phyloP scores from a whole-genome alignment of 2,329 filamentous ascomycete species.

The Juglanconis oblonga region DNA sequence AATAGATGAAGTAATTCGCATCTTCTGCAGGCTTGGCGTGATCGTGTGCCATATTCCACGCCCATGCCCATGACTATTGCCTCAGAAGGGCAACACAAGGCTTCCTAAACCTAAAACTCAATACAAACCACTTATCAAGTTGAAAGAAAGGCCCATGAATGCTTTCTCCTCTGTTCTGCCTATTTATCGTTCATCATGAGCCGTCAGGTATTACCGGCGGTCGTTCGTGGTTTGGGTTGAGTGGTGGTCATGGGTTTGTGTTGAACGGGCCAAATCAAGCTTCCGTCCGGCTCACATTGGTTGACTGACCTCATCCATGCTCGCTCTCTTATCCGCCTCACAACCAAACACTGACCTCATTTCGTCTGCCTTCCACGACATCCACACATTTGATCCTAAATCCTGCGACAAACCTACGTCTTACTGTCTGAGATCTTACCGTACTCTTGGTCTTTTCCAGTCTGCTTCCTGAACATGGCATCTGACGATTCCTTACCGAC shows the following conservation, averaged over 20 bases:
- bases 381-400: background rate
- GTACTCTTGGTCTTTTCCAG: background rate
- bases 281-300: background rate
- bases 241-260: slow-evolving; percentile 10
- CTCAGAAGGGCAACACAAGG: background rate
- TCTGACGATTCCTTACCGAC: slow-evolving; percentile 46
- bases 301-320: slow-evolving; percentile 13
- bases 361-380: background rate
- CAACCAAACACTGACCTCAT: slow-evolving; percentile 4
- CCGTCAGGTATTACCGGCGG: background rate
- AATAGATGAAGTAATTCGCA: slow-evolving; percentile 7
- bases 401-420: background rate
- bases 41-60: background rate
- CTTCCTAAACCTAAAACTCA: background rate
- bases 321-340: background rate
- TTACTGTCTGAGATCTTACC: background rate
- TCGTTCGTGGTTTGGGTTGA: background rate
- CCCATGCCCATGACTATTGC: background rate
- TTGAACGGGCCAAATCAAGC: slow-evolving; percentile 9
- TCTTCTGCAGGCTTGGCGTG: background rate
- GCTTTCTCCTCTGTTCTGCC: background rate
- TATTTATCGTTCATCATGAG: background rate
- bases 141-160: background rate
- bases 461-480: slow-evolving; percentile 30
- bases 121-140: background rate